These are phyloP conservation scores for Diversispora eburnea DNA, from an alignment of 192 early-diverging fungal species.

Conservation along the genomic window DNA sequence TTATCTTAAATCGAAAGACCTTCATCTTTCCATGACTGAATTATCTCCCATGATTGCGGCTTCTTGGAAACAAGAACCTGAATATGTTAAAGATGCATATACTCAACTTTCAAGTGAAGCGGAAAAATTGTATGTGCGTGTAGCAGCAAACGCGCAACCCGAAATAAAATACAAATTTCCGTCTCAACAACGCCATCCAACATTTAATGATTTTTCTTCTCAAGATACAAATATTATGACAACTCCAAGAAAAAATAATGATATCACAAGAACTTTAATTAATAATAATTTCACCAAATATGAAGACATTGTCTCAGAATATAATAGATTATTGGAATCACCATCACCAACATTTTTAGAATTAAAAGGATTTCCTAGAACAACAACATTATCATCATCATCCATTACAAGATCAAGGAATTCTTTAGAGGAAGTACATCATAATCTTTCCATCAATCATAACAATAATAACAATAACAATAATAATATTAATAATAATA, in stretches of 20 bases:
- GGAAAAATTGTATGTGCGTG: constrained; percentile 21
- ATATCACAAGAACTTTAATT: neutral
- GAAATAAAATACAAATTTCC: constrained; percentile 3
- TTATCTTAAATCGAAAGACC: constrained; percentile 1
- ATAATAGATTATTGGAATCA: neutral
- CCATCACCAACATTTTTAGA: neutral
- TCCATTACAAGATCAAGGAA: neutral
- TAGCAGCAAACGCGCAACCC: neutral
- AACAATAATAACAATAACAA: too few relatives aligned
- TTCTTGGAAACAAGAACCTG: constrained; percentile 17
- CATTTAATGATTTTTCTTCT: neutral
- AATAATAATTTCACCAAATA: neutral
- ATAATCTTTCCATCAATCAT: neutral
- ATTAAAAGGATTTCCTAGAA: neutral
- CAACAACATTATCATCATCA: neutral
- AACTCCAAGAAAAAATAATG: neutral
- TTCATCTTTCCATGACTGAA: constrained; percentile 26
- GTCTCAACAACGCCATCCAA: neutral
- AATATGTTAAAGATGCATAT: constrained; percentile 23
- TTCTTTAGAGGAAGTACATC: neutral
- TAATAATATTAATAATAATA: too few relatives aligned
- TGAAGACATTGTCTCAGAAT: neutral
- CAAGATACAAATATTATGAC: neutral
- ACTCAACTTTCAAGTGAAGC: neutral
- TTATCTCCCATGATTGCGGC: constrained; percentile 11